phyloP scores from a whole-genome alignment of 2,329 filamentous ascomycete species.

The Aspergillus glaucus region DNA sequence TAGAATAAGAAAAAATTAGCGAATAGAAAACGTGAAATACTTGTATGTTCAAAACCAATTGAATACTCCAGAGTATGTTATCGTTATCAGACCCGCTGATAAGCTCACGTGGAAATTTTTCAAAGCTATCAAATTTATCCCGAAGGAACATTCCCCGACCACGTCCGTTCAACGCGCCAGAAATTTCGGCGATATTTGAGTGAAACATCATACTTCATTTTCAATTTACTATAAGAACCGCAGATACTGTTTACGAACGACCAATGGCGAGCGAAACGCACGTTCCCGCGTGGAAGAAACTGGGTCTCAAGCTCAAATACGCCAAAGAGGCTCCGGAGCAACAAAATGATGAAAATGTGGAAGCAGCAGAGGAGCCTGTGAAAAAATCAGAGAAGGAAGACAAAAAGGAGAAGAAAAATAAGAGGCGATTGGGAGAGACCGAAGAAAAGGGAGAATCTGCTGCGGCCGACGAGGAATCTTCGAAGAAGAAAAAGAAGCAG shows the following conservation, averaged over 20 bases:
- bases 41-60: no score
- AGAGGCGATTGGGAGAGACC: conserved; percentile 13
- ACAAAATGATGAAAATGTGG: conserved; percentile 13
- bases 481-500: conserved; percentile 9
- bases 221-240: no score
- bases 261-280: conserved; percentile 17
- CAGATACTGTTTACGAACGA: no score
- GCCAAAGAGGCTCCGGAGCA: conserved; percentile 28
- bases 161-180: no score
- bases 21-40: no score
- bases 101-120: conserved; percentile 1
- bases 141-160: not conserved
- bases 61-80: no score
- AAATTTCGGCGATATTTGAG: no score
- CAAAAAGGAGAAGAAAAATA: conserved; percentile 6
- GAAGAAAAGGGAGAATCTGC: conserved; percentile 1
- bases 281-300: conserved; percentile 55
- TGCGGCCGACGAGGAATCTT: not conserved
- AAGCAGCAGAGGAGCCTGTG: conserved; percentile 1
- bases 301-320: conserved; percentile 56
- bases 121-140: not conserved
- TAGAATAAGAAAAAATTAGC: no score
- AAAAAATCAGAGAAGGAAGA: conserved; percentile 2
- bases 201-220: no score
- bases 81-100: not conserved